These are phyloP conservation scores for Trichoderma atroviride DNA, from an alignment of 2,329 filamentous ascomycete genomes.

Conservation along the genomic window DNA sequence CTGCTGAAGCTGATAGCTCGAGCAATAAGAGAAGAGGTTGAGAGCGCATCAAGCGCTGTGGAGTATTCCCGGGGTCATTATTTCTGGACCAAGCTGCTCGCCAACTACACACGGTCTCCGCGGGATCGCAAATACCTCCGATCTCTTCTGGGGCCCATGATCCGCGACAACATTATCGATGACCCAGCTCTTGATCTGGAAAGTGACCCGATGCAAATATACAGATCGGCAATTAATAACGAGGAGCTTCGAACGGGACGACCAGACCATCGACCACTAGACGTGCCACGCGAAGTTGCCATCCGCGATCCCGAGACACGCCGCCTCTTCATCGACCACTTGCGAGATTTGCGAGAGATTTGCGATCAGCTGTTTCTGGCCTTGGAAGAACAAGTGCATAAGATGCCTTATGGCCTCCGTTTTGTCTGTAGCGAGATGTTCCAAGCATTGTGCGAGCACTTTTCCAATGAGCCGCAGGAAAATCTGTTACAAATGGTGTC, in stretches of 20 bases:
- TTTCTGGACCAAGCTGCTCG: constrained; percentile 87
- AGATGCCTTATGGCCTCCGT: constrained; percentile 90
- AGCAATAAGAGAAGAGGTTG: constrained; percentile 84
- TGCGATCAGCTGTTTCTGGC: constrained; percentile 85
- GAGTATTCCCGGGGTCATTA: constrained; percentile 89
- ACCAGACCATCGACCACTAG: constrained; percentile 76
- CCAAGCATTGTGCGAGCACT: constrained; percentile 73
- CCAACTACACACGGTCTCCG: constrained; percentile 87
- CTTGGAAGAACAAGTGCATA: constrained; percentile 79
- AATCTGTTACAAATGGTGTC: constrained; percentile 81
- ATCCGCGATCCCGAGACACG: constrained; percentile 94
- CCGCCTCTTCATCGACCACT: constrained; percentile 88
- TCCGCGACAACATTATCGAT: constrained; percentile 90
- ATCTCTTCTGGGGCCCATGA: constrained; percentile 79
- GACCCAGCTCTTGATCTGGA: constrained; percentile 90
- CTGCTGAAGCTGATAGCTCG: constrained; percentile 83
- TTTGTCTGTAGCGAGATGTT: constrained; percentile 88
- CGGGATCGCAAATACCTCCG: constrained; percentile 90
- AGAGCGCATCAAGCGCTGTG: constrained; percentile 70
- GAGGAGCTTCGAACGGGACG: constrained; percentile 91
- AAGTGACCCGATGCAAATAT: constrained; percentile 97
- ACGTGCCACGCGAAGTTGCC: constrained; percentile 89
- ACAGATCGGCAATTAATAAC: constrained; percentile 92
- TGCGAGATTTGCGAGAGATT: constrained; percentile 92
- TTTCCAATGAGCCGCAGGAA: constrained; percentile 76